phyloP scores from a whole-genome alignment of 192 early-diverging fungal species.

The Dimargaris verticillata region DNA sequence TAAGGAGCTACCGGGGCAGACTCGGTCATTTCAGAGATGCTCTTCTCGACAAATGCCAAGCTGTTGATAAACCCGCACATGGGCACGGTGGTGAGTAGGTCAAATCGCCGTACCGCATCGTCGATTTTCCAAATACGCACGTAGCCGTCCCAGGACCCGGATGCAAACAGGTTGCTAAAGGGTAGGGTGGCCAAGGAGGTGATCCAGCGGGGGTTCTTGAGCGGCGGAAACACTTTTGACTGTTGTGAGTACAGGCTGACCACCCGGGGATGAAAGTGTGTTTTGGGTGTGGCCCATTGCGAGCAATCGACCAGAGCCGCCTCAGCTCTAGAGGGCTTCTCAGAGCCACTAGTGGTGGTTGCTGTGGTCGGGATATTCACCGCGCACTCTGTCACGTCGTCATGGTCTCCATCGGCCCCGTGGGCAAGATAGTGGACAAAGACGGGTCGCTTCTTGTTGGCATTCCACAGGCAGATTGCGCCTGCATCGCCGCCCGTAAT shows the following conservation, averaged over 20 bases:
- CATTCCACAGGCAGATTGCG: constrained; percentile 83
- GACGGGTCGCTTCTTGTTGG: constrained; percentile 81
- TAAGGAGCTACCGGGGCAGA: not conserved
- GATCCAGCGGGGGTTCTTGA: constrained; percentile 53
- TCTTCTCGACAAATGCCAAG: constrained; percentile 21
- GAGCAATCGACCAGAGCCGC: not conserved
- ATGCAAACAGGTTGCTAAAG: constrained; percentile 81
- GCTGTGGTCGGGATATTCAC: not conserved
- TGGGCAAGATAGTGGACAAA: constrained; percentile 63
- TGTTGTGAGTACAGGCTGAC: not conserved
- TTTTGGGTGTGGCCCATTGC: not conserved
- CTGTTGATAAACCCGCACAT: constrained; percentile 44
- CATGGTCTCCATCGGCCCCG: constrained; percentile 31
- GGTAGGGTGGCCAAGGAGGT: constrained; percentile 64
- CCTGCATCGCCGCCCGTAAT: constrained; percentile 79
- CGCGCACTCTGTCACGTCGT: not conserved
- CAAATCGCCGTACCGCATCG: constrained; percentile 44
- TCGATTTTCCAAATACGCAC: constrained; percentile 77
- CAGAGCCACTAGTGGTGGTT: not conserved
- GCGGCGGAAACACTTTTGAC: not conserved
- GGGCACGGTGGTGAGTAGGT: constrained; percentile 39
- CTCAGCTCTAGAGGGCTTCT: not conserved
- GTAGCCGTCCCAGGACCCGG: constrained; percentile 75
- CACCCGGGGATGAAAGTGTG: not conserved
- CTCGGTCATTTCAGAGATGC: not conserved